These are phyloP conservation scores for Colletotrichum noveboracense DNA, from an alignment of 2,329 filamentous ascomycete genomes.

Conservation along the genomic window DNA sequence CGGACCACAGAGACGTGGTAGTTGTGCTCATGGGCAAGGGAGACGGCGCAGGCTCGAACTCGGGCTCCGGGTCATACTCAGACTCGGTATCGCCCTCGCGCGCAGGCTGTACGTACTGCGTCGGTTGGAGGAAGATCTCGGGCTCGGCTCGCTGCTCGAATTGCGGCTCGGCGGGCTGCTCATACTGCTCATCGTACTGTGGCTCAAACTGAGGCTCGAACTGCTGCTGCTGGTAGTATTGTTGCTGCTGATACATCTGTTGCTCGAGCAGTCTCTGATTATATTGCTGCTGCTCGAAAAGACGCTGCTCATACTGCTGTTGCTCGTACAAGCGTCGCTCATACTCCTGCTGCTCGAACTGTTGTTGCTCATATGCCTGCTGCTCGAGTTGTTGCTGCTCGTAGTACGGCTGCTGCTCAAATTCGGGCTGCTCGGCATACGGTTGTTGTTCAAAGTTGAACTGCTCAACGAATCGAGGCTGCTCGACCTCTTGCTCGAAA, in stretches of 20 bases:
- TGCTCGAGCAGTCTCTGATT: background rate
- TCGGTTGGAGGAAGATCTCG: slow-evolving; percentile 5
- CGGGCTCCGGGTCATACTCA: background rate
- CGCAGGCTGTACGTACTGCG: background rate
- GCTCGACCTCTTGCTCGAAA: background rate
- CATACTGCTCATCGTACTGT: background rate
- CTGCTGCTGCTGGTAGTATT: background rate
- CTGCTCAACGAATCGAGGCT: background rate
- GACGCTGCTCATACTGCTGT: background rate
- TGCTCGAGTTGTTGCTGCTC: background rate
- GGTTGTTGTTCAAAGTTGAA: background rate
- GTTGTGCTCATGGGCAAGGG: background rate
- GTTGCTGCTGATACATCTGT: background rate
- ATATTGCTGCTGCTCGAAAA: background rate
- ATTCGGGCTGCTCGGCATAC: background rate
- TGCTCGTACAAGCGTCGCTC: background rate
- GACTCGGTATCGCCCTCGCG: background rate
- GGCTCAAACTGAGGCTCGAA: background rate
- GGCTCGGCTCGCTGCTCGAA: background rate
- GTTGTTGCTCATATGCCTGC: background rate
- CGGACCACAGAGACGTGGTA: background rate
- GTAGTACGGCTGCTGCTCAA: background rate
- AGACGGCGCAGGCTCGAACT: background rate
- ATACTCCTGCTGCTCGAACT: background rate
- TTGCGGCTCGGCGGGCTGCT: slow-evolving; percentile 20